Conservation (phyloP, 2,329 filamentous ascomycete species). For the Hypomyces rosellus region DNA sequence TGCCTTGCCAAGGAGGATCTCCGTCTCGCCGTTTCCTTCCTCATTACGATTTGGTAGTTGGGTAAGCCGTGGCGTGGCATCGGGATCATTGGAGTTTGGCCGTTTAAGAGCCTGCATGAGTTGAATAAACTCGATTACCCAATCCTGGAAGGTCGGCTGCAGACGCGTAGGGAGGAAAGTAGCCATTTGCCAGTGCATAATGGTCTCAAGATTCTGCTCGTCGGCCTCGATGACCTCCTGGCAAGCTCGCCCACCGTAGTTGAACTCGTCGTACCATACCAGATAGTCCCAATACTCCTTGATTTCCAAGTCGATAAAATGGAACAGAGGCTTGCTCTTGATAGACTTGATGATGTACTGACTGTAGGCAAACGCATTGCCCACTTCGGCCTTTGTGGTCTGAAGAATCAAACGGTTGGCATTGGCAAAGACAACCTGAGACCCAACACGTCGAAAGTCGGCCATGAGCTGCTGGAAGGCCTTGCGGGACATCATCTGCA, state of each 20-base stretch:
- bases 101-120: slow-evolving; percentile 86
- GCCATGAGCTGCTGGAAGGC: slow-evolving; percentile 95
- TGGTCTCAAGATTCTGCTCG: slow-evolving; percentile 74
- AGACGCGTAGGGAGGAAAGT: slow-evolving; percentile 78
- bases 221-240: slow-evolving; percentile 67
- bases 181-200: slow-evolving; percentile 98
- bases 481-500: slow-evolving; percentile 97
- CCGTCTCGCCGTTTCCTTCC: slow-evolving; percentile 53
- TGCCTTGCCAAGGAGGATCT: slow-evolving; percentile 66
- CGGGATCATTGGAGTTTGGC: slow-evolving; percentile 45
- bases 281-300: slow-evolving; percentile 99
- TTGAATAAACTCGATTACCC: slow-evolving; percentile 91
- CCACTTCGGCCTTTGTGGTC: slow-evolving; percentile 93
- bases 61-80: slow-evolving; percentile 49
- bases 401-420: slow-evolving; percentile 85
- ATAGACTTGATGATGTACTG: slow-evolving; percentile 98
- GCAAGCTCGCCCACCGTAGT: slow-evolving; percentile 93
- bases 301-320: slow-evolving; percentile 94
- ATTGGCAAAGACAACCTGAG: slow-evolving; percentile 91
- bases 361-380: slow-evolving; percentile 92
- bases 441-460: slow-evolving; percentile 91
- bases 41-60: slow-evolving; percentile 53
- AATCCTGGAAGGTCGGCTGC: slow-evolving; percentile 81
- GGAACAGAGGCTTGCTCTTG: slow-evolving; percentile 88
- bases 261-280: slow-evolving; percentile 98